Evolutionary conservation across 345 rosid species (phyloP).

Genomic region (Eucalyptus guilfoylei): DNA sequence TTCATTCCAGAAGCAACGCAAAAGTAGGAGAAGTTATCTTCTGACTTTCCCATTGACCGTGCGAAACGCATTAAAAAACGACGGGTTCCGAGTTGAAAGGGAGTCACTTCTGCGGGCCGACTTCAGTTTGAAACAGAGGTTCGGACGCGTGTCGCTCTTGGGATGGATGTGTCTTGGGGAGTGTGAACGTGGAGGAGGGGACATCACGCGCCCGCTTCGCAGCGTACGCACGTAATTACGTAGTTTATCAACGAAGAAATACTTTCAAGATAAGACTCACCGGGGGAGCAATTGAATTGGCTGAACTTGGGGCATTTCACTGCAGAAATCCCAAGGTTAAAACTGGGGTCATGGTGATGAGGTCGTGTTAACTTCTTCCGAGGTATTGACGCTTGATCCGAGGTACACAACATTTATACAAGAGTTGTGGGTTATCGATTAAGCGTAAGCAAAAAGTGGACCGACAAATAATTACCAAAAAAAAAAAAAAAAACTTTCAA

Average conservation of each 20-base stretch:
- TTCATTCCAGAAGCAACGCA: background rate
- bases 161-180: background rate
- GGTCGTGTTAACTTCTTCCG: fast-evolving
- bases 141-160: background rate
- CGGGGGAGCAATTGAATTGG: too few species aligned
- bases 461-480: too few species aligned
- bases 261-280: too few species aligned
- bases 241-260: too few species aligned
- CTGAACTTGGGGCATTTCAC: fast-evolving
- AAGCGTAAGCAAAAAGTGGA: fast-evolving
- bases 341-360: too few species aligned
- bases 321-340: fast-evolving
- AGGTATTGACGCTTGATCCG: fast-evolving
- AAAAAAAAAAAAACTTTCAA: too few species aligned
- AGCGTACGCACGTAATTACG: background rate
- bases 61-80: background rate
- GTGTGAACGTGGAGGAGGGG: background rate
- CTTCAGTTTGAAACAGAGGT: background rate
- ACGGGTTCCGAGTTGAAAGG: background rate
- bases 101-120: background rate
- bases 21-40: background rate
- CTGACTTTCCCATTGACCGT: background rate
- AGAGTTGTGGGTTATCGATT: too few species aligned
- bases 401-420: too few species aligned
- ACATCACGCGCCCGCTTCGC: background rate